Percentiles rank a stretch among this genome's conserved stretches.
Conservation (phyloP, 208 protist species). For the Crithidia fasciculata region DNA sequence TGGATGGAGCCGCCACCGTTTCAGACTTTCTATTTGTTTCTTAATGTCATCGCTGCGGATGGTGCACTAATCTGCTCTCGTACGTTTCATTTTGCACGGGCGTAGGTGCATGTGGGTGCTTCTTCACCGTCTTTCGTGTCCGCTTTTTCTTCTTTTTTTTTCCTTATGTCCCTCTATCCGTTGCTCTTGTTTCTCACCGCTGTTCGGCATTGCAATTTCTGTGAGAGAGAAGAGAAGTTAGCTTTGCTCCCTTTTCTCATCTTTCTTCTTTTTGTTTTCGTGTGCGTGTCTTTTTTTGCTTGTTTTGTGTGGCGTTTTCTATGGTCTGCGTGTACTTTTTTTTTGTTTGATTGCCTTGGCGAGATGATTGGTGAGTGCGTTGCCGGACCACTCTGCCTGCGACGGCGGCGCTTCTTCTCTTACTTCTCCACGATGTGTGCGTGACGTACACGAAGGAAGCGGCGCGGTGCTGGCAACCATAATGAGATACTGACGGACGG, state of each 20-base stretch:
- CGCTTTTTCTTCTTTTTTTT: slow-evolving; percentile 8
- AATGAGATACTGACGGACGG: too few relatives aligned
- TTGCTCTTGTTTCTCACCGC: too few relatives aligned
- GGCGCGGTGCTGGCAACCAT: too few relatives aligned
- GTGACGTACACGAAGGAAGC: too few relatives aligned
- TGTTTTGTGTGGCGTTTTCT: slow-evolving; percentile 1
- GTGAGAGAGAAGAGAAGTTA: background rate
- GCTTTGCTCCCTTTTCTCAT: background rate
- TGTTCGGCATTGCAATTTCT: background rate
- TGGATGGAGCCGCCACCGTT: background rate
- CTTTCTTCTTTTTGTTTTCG: slow-evolving; percentile 11
- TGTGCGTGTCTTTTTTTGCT: slow-evolving; percentile 10
- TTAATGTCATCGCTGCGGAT: background rate
- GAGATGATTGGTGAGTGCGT: too few relatives aligned
- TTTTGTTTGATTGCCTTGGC: background rate
- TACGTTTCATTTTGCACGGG: background rate
- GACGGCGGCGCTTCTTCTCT: slow-evolving; percentile 12
- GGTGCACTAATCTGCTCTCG: too few relatives aligned
- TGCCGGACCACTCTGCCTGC: too few relatives aligned
- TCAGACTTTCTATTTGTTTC: background rate
- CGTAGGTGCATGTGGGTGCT: background rate
- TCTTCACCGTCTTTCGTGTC: background rate
- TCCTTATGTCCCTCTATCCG: background rate
- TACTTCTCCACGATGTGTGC: background rate
- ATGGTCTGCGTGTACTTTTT: background rate